A percentile compares a stretch with the other conserved stretches of the same genome.
Evolutionary conservation across 345 rosid species (phyloP).

Genomic region (Arabis hirsuta): DNA sequence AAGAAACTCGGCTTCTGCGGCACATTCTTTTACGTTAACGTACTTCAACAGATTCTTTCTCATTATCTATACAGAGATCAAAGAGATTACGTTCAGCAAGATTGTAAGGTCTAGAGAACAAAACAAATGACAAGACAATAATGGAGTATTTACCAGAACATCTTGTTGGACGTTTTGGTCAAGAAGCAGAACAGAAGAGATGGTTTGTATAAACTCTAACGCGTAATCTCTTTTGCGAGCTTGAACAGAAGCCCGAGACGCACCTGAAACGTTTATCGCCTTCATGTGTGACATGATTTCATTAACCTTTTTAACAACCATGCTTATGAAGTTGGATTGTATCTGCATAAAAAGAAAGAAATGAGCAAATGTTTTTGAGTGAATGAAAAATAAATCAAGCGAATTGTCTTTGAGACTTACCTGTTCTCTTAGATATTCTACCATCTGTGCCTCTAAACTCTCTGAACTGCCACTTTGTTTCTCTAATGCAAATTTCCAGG

Average conservation of each 20-base stretch:
- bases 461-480: conserved; percentile 59
- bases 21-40: conserved; percentile 70
- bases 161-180: conserved; percentile 84
- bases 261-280: conserved; percentile 51
- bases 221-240: conserved; percentile 58
- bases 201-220: conserved; percentile 79
- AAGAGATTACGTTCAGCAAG: conserved; percentile 22
- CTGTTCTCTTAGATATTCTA: conserved; percentile 72
- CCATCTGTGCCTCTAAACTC: conserved; percentile 62
- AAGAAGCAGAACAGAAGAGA: conserved; percentile 79
- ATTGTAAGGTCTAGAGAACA: conserved; percentile 24
- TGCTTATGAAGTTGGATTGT: conserved; percentile 63
- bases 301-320: conserved; percentile 67
- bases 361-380: conserved; percentile 6
- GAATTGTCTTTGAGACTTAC: conserved; percentile 42
- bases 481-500: conserved; percentile 79
- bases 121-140: conserved; percentile 17
- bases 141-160: conserved; percentile 63
- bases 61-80: conserved; percentile 55
- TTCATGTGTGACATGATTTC: conserved; percentile 64
- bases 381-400: conserved; percentile 8
- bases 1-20: conserved; percentile 80
- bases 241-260: conserved; percentile 42
- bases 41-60: conserved; percentile 80
- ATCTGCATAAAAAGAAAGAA: conserved; percentile 57